These are phyloP conservation scores for Rhodotorula glutinis DNA, from an alignment of 1,284 basidiomycete genomes.

Conservation along the genomic window DNA sequence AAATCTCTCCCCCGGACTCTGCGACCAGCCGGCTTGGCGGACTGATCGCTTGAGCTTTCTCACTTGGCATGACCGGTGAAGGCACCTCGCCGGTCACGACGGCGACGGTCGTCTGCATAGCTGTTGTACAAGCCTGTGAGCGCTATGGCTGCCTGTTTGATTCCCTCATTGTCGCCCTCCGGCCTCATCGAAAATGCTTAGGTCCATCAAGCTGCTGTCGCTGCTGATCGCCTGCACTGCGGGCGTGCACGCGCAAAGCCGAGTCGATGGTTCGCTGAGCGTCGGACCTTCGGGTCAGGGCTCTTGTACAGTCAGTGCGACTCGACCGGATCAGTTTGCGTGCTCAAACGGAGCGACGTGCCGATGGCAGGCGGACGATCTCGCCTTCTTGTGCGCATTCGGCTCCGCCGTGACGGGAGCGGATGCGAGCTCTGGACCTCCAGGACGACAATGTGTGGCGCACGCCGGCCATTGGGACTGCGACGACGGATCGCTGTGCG, in stretches of 20 bases:
- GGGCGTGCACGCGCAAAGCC: not conserved
- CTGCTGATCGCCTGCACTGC: not conserved
- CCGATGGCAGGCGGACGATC: slow-evolving; percentile 11
- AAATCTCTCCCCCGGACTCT: no score
- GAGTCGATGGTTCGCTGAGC: slow-evolving; percentile 2
- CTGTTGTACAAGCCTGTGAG: no score
- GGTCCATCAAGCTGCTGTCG: not conserved
- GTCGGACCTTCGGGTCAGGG: slow-evolving; percentile 14
- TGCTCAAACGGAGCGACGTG: slow-evolving; percentile 37
- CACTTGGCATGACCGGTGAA: no score
- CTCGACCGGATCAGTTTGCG: slow-evolving; percentile 21
- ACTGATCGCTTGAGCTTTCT: no score
- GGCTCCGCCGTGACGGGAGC: slow-evolving; percentile 9
- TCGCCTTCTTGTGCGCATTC: slow-evolving; percentile 8
- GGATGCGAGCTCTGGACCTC: slow-evolving; percentile 15
- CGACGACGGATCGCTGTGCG: slow-evolving; percentile 33
- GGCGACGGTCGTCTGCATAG: no score
- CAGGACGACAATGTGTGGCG: slow-evolving; percentile 13
- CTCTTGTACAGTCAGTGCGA: slow-evolving; percentile 7
- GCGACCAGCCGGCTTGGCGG: no score
- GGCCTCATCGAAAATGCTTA: no score
- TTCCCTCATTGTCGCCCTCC: no score
- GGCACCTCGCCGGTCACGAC: no score
- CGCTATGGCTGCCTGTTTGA: no score
- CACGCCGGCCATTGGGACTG: slow-evolving; percentile 36